Percentiles rank a stretch among this genome's conserved stretches.
Evolutionary conservation across 164 flowering plant species (phyloP).

Genomic region (Cinnamomum micranthum): DNA sequence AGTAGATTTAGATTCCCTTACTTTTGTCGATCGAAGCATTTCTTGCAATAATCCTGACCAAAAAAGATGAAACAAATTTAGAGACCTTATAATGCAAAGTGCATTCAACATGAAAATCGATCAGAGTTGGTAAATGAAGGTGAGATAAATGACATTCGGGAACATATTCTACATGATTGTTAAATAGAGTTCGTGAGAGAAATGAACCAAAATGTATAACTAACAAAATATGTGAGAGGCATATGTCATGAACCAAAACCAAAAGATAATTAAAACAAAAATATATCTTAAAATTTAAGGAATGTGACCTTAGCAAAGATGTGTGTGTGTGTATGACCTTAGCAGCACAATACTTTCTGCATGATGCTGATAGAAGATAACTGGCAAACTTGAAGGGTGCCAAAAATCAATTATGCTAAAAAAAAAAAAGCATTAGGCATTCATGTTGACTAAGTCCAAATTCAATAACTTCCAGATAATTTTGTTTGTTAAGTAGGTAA

Average conservation of each 20-base stretch:
- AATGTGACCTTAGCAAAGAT: not conserved
- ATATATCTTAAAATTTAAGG: no score
- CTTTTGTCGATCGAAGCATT: slow-evolving; percentile 87
- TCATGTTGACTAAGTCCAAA: no score
- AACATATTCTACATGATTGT: not conserved
- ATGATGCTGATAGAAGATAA: no score
- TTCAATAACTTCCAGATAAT: no score
- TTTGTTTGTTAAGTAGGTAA: no score
- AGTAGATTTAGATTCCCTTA: slow-evolving; percentile 61
- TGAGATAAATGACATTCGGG: not conserved
- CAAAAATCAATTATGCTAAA: no score
- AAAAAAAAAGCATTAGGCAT: no score
- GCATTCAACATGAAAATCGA: not conserved
- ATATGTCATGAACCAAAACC: no score
- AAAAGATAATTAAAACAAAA: no score
- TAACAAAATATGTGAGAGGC: not conserved
- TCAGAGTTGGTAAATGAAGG: not conserved
- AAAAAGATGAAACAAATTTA: no score
- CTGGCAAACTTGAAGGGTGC: no score
- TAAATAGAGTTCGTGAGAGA: not conserved
- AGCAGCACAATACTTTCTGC: no score
- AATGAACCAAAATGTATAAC: not conserved
- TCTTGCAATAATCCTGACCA: slow-evolving; percentile 72
- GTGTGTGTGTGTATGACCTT: not conserved
- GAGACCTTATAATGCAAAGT: not conserved